Evolutionary conservation across 2,329 filamentous ascomycete species (phyloP), one percentile per base, ranked within the genome.

Genomic region (Fusarium miscanthi): DNA sequence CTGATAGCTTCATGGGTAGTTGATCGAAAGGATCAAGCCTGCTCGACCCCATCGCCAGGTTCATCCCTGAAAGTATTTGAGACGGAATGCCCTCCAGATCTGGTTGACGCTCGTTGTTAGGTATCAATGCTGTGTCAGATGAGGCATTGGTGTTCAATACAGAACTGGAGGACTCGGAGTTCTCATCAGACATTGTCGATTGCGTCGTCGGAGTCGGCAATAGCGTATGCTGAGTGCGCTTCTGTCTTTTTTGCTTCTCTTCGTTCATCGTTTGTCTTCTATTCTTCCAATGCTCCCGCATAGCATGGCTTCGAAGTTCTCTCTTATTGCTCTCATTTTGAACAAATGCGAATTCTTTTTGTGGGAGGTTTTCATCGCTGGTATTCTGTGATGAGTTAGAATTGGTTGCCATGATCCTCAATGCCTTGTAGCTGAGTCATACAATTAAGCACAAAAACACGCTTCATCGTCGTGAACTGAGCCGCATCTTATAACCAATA

Each of bases 221-320:
- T 9, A 65, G 48, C 5, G 25, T 16, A 37, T 53, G 41, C 13
- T 54, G 33, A 66, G 4, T 53, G 7, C 33, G 76, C 77, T 48
- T 56, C 41, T 59, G 45, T 59, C 33, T 19, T 46, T 58, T 52
- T 30, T 60, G 60, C 35, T 63, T 59, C n/a, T 42, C 51, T 17
- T 54, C 49, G 8, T 53, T 53, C 13, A 53, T 70, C 45, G 40
- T 61, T 3, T 62, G 65, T n/a, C 76, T 76, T 33, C 80, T 75
- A 43, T 77, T 74, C 54, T 76, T 78, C 81, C 81, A 82, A 59
- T 82, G 78, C 59, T 79, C 79, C 6, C 78, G 71, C 80, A 82
- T 82, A 17, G 80, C 80, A 79, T 82, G 81, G 63, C 79, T 82
- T 35, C 62, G 62, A 27, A 53, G 33, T n/a, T 40, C 49, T 7